A percentile compares a stretch with the other conserved stretches of the same genome.
These are phyloP conservation scores for Lizonia empirigonia DNA, from an alignment of 2,329 filamentous ascomycete genomes.

Conservation along the genomic window DNA sequence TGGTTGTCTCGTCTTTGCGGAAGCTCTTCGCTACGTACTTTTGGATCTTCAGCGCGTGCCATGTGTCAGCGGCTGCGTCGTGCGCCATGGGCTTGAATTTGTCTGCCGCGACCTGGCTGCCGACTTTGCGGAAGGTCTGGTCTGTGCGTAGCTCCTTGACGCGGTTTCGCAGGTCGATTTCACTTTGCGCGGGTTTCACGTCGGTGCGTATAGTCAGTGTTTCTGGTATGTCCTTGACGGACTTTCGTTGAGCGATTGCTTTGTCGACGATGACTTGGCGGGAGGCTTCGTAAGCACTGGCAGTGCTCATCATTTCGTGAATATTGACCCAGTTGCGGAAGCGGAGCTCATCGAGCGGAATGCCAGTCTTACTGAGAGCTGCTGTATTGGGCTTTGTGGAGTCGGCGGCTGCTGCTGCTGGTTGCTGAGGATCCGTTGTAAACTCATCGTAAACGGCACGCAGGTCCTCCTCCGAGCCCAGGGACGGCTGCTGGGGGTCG, in stretches of 20 bases:
- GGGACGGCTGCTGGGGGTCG: conserved; percentile 26
- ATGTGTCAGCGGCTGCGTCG: background rate
- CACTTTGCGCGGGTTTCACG: background rate
- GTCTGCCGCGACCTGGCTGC: background rate
- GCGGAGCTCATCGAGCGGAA: conserved; percentile 53
- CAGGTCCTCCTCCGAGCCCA: conserved; percentile 37
- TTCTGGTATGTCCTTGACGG: conserved; percentile 4
- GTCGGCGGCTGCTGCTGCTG: conserved; percentile 21
- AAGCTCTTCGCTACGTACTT: conserved; percentile 9
- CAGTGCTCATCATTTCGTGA: conserved; percentile 52
- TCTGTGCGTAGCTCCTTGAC: conserved; percentile 3
- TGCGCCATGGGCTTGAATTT: conserved; percentile 1
- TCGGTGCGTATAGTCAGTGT: background rate
- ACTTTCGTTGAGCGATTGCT: conserved; percentile 17
- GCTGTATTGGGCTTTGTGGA: conserved; percentile 6
- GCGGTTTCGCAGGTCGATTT: background rate
- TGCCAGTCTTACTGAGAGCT: conserved; percentile 44
- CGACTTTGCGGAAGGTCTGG: conserved; percentile 11
- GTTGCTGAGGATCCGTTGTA: conserved; percentile 49
- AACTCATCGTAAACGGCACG: conserved; percentile 52
- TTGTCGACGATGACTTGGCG: conserved; percentile 10
- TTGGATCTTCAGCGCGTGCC: conserved; percentile 1
- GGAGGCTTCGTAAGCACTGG: conserved; percentile 31
- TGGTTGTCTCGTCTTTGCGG: background rate
- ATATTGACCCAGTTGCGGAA: conserved; percentile 58